Evolutionary conservation across 176 grass and related monocot species (phyloP), one percentile per base, ranked within the genome.

Genomic region (Carex myosuroides): DNA sequence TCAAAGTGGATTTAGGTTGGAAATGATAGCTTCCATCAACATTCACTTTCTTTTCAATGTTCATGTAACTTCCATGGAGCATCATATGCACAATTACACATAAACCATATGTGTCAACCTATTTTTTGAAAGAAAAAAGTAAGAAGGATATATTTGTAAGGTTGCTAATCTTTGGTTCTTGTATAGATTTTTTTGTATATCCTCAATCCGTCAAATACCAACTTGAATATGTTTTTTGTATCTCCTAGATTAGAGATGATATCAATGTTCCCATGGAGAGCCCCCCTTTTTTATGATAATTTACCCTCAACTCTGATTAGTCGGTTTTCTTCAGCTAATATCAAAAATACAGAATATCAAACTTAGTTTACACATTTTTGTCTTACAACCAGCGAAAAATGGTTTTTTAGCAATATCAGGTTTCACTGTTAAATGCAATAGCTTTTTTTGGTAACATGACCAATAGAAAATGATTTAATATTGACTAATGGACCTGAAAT

Each of bases 31-130:
- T 85, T 82, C 93, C 95, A 63, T 86, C 91, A 14, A 80, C 50
- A 46, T 79, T 83, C 46, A 77, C 24, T 42, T 60, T 87, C 85
- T 93, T 98, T 82, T 88, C 77, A 46, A 92, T 48, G 76, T 29
- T 95, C 95, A 95, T 92, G n/a, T 42, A 67, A 29, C 64, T 14
- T 35, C 92, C 92, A 44, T 95, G 92, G 0, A 98, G 88, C 93
- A 98, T 98, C 91, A 93, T 98, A 84, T 98, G 96, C 16, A 88
- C 96, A 11, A 92, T 89, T 74, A 85, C 96, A 63, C 96, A 95
- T 44, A 98, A 88, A 8, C 88, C 91, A 71, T 89, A 98, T 5
- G 89, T 90, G 77, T 98, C 96, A 0, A 81, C 89, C 96, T 98
- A 67, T 30, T 46, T 81, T 81, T 53, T 67, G 41, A 53, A 50